Evolutionary conservation across 2,329 filamentous ascomycete species (phyloP), one percentile per base, ranked within the genome.

Genomic region (Ophidiomyces ophidiicola): DNA sequence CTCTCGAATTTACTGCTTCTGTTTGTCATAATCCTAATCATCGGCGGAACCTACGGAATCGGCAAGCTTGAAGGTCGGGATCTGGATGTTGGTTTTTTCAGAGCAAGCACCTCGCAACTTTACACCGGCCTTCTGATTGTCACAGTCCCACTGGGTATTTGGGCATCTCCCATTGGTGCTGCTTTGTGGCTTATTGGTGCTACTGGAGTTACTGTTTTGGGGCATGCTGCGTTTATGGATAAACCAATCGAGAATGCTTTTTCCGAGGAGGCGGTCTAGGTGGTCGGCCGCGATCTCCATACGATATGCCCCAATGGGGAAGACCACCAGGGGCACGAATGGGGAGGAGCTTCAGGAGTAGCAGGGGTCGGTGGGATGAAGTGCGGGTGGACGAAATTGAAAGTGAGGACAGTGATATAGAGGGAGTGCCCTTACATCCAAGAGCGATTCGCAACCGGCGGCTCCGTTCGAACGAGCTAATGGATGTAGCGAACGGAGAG

Each of bases 181-280:
- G 73, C 87, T 53, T 77, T 96, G 53, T 96, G 90, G 90, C 74
- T 98, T 59, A 85, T 96, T 58, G 90, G 90, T 60, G 90, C 90
- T 53, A 88, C 82, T 52, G 87, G 85, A 61, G 85, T 94, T 60
- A 83, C 80, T 60, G 92, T 96, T 51, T 70, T 96, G 50, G 90
- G 90, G 65, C 90, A 98, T 68, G 90, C 90, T 52, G 74, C 86
- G 48, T 77, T 96, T 60, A 79, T 96, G 81, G 88, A 96, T 63
- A 94, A 94, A 76, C 88, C 88, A 44, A 94, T 96, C 71, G 90
- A 96, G 79, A 88, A 92, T 87, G 87, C 87, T 94, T 98, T 98
- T 94, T 94, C 88, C 74, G 90, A 92, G 87, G 90, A 98, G 88
- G 88, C 90, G 87, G 90, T 98, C 82, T 98, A 96, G 79, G 75